Conservation (phyloP, 1,284 basidiomycete genomes). For the Boletellus deceptivus region DNA sequence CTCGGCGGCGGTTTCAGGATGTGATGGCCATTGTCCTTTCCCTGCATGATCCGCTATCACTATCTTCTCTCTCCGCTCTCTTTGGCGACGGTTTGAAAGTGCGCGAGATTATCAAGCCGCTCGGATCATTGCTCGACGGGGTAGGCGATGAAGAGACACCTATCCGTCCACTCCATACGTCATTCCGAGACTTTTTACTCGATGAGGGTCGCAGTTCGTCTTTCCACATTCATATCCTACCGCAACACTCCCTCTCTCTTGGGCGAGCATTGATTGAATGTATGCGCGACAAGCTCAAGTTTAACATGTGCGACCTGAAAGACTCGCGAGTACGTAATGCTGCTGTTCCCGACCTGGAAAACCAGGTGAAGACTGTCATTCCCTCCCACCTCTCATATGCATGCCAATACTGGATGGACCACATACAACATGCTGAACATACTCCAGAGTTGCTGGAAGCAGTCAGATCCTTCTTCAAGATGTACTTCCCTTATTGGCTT, state of each 20-base stretch:
- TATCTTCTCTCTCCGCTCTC: not conserved
- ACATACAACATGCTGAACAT: not conserved
- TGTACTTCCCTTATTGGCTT: not conserved
- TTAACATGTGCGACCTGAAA: not conserved
- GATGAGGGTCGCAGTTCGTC: not conserved
- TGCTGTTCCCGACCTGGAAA: not conserved
- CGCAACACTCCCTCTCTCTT: not conserved
- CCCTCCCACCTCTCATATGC: not conserved
- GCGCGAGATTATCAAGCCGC: not conserved
- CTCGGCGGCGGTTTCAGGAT: not conserved
- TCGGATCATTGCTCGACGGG: not conserved
- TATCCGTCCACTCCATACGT: not conserved
- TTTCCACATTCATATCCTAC: not conserved
- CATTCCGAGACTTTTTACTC: not conserved
- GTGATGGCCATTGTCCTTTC: not conserved
- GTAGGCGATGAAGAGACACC: not conserved
- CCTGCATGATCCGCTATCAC: not conserved
- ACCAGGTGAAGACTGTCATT: not conserved
- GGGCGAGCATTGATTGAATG: not conserved
- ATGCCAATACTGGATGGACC: not conserved
- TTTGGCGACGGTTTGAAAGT: not conserved
- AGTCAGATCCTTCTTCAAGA: not conserved
- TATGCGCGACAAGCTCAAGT: not conserved
- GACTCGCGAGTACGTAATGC: not conserved
- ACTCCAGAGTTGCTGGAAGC: not conserved